phyloP scores from a whole-genome alignment of 768 basidiomycete genomes.

The Leucosporidium yakuticum region DNA sequence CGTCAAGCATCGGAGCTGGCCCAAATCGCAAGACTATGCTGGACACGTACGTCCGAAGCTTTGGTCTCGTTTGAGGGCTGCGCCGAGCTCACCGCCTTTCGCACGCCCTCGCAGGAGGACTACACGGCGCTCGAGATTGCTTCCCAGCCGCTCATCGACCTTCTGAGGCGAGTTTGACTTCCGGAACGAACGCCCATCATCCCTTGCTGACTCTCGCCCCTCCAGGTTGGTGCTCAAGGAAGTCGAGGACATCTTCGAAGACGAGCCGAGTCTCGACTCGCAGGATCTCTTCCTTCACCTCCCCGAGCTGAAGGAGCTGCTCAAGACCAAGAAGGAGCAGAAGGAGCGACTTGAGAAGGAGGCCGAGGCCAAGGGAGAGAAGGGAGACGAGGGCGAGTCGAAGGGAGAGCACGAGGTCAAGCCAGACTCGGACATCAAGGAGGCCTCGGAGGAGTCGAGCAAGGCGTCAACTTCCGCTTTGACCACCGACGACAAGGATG shows the following conservation, averaged over 20 bases:
- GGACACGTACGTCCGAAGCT: background rate
- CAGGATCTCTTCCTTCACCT: constrained; percentile 45
- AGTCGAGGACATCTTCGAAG: constrained; percentile 17
- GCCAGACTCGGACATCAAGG: background rate
- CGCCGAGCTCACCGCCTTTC: background rate
- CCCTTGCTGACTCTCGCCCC: background rate
- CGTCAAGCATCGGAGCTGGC: background rate
- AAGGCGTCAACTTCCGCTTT: background rate
- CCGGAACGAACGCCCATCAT: too few species aligned
- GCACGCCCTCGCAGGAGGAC: background rate
- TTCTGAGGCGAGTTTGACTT: background rate
- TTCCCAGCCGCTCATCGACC: background rate
- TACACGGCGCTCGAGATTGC: background rate
- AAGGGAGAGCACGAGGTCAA: background rate
- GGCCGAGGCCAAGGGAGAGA: background rate
- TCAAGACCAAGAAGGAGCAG: constrained; percentile 43
- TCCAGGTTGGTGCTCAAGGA: background rate
- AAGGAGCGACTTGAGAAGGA: constrained; percentile 37
- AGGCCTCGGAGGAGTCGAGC: background rate
- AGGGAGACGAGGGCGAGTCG: too few species aligned
- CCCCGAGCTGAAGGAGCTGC: constrained; percentile 47
- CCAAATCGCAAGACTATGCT: background rate
- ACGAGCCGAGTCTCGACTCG: constrained; percentile 9
- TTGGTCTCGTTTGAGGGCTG: too few species aligned
- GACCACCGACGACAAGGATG: background rate